Conservation (phyloP, 345 rosid species). For the Lumnitzera littorea region DNA sequence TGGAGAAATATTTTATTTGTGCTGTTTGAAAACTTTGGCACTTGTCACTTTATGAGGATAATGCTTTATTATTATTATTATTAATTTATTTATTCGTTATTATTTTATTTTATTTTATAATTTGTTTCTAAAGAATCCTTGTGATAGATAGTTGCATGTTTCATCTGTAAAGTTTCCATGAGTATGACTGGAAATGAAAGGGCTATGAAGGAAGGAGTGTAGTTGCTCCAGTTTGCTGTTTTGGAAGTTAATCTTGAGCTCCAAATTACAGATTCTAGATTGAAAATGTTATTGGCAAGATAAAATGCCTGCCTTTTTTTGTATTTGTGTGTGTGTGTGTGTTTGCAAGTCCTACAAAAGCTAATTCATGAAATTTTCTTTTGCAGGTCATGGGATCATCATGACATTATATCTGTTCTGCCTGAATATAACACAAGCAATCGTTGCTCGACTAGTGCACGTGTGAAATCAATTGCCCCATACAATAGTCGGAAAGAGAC, state of each 20-base stretch:
- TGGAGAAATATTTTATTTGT: too few species aligned
- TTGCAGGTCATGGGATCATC: constrained; percentile 97
- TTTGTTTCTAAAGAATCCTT: background rate
- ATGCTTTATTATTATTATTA: too few species aligned
- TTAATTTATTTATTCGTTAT: too few species aligned
- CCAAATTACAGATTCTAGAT: too few species aligned
- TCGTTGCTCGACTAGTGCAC: constrained; percentile 80
- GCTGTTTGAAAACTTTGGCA: too few species aligned
- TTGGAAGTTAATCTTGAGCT: too few species aligned
- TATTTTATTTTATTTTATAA: background rate
- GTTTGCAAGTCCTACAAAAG: background rate
- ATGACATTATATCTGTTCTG: constrained; percentile 65
- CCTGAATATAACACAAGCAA: constrained; percentile 80
- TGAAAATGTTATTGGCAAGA: too few species aligned
- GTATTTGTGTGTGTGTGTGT: too few species aligned
- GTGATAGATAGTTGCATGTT: background rate
- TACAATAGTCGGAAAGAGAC: constrained; percentile 83
- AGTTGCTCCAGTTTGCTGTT: too few species aligned
- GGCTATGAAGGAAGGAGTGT: too few species aligned
- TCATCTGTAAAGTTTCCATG: background rate
- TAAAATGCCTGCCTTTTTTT: too few species aligned
- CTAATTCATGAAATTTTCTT: constrained; percentile 7
- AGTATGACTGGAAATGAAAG: background rate
- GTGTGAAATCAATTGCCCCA: constrained; percentile 64
- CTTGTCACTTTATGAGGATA: too few species aligned